Percentiles rank a stretch among this genome's conserved stretches.
phyloP scores from a whole-genome alignment of 2,329 filamentous ascomycete species.

The Colletotrichum zoysiae region DNA sequence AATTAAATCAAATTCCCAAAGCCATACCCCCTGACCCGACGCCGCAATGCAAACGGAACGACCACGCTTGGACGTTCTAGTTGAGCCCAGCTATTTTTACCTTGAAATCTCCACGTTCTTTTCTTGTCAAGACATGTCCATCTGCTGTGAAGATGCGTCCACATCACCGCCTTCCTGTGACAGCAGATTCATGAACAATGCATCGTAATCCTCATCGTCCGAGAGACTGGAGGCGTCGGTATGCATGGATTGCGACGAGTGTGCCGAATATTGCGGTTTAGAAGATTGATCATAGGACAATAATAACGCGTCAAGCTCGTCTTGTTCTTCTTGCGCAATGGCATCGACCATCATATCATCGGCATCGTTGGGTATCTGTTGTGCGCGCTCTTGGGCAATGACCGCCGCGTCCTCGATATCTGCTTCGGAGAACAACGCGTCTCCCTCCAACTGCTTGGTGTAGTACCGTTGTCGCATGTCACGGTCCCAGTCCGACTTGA shows the following conservation, averaged over 20 bases:
- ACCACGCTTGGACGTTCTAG: not conserved
- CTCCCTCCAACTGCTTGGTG: constrained; percentile 54
- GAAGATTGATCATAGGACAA: constrained; percentile 57
- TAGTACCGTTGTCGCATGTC: constrained; percentile 48
- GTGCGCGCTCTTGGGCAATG: constrained; percentile 48
- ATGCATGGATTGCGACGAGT: constrained; percentile 50
- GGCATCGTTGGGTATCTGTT: constrained; percentile 45
- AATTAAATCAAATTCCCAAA: constrained; percentile 6
- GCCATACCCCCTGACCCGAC: constrained; percentile 5
- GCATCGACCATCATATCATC: constrained; percentile 68
- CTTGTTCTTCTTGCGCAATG: constrained; percentile 64
- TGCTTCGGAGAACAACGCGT: constrained; percentile 60
- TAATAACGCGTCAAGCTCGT: constrained; percentile 69
- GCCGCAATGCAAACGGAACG: constrained; percentile 21
- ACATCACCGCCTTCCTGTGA: constrained; percentile 55
- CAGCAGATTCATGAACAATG: constrained; percentile 74
- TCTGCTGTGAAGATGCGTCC: constrained; percentile 53
- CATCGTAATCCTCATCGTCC: constrained; percentile 73
- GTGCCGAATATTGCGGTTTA: constrained; percentile 45
- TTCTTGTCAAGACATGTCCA: constrained; percentile 59
- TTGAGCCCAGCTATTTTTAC: not conserved
- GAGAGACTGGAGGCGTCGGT: constrained; percentile 49
- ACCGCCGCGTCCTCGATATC: constrained; percentile 65
- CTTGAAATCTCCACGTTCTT: not conserved
- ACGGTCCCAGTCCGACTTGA: constrained; percentile 53